Evolutionary conservation across 768 basidiomycete genomes (phyloP), one percentile per base, ranked within the genome.

Genomic region (Butyriboletus loyo): DNA sequence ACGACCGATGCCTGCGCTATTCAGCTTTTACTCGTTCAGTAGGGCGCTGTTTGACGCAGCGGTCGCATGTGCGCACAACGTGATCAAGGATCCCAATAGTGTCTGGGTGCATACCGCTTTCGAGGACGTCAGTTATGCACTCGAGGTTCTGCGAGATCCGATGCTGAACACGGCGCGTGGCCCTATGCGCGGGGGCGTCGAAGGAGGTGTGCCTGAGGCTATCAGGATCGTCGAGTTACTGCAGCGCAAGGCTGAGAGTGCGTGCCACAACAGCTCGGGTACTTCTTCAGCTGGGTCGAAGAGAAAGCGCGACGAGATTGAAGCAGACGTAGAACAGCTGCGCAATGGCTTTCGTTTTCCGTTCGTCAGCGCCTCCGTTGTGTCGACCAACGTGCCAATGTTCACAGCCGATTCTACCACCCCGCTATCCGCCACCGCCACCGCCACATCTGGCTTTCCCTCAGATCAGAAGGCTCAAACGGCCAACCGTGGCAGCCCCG

Each of bases 1-100:
- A 22, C 65, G 67, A 27, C 71, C 67, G 24, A 67, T 72, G 15
- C 77, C 77, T n/a, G 74, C 77, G 3, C 61, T 77, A 36, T 77
- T 83, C 60, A 77, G 77, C 49, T 80, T 81, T 57, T 83, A 85
- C 61, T 76, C 84, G 3, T 78, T 86, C 45, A 76, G 78, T 15
- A 77, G 84, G 54, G 72, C 81, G 14, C 66, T 91, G 19, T 82
- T 86, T 59, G 85, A 87, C 56, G 83, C 89, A 0, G 77, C 81
- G 5, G 77, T 87, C 19, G 73, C 82, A 14, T 85, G 83, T 56
- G 84, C 84, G 8, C 80, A 85, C 61, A 78, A 82, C 8, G 80
- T 79, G 49, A 74, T 87, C 47, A 75, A 76, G 61, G 76, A 81
- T 49, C 80, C 82, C 0, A 63, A 55, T 22, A 73, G 72, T 27